A percentile compares a stretch with the other conserved stretches of the same genome.
phyloP scores from a whole-genome alignment of 768 basidiomycete genomes.

The Mycena metata region DNA sequence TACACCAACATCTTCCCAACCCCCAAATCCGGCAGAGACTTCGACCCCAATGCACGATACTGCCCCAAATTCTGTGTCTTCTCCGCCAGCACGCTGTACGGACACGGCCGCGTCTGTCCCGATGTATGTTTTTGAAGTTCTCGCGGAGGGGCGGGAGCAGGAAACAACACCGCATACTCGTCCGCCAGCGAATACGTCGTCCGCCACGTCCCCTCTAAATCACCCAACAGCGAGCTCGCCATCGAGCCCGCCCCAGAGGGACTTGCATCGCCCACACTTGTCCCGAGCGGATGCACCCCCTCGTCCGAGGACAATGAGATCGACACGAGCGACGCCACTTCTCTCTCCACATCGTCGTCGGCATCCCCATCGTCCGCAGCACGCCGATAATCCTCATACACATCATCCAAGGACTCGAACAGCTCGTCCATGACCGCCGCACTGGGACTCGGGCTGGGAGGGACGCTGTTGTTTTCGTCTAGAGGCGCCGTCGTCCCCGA shows the following conservation, averaged over 20 bases:
- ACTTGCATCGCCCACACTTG: no score
- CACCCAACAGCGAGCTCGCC: background rate
- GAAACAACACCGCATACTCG: constrained; percentile 11
- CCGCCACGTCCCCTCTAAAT: constrained; percentile 12
- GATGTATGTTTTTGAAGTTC: background rate
- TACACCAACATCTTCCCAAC: background rate
- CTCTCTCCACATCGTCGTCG: background rate
- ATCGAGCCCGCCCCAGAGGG: no score
- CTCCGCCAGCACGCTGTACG: constrained; percentile 26
- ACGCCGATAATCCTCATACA: constrained; percentile 19
- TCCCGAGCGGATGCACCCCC: background rate
- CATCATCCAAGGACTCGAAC: constrained; percentile 27
- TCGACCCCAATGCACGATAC: constrained; percentile 15
- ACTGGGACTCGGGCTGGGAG: background rate
- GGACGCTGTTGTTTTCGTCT: background rate
- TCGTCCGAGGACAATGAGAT: constrained; percentile 7
- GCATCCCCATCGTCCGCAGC: no score
- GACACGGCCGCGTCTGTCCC: constrained; percentile 7
- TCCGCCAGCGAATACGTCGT: constrained; percentile 15
- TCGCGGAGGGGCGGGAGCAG: background rate
- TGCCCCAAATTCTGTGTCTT: constrained; percentile 8
- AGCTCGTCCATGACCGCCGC: constrained; percentile 31
- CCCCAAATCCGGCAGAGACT: constrained; percentile 27
- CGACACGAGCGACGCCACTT: constrained; percentile 9
- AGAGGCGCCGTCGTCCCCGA: background rate